phyloP scores from a whole-genome alignment of 176 grass and related monocot genomes.

The Thinopyrum elongatum region DNA sequence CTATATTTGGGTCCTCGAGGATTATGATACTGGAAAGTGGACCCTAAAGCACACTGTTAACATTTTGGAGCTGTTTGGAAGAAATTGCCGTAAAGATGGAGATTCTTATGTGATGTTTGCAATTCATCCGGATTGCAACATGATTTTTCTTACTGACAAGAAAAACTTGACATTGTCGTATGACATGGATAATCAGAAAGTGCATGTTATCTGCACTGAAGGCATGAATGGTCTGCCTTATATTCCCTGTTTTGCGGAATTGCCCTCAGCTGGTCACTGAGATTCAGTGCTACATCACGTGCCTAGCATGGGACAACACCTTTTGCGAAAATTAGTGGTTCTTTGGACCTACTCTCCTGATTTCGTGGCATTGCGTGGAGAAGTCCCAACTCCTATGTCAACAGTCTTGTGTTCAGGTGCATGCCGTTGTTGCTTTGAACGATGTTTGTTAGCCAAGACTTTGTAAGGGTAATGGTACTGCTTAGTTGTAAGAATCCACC shows the following conservation, averaged over 20 bases:
- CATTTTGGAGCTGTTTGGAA: neutral
- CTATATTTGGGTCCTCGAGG: neutral
- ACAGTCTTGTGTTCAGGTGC: neutral
- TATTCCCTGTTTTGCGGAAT: constrained; percentile 5
- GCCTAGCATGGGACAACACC: neutral
- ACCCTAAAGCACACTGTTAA: neutral
- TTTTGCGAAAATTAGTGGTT: neutral
- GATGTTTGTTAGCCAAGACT: neutral
- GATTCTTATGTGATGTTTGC: neutral
- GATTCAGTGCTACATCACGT: neutral
- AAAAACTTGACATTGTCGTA: neutral
- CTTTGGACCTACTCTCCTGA: neutral
- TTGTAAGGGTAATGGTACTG: neutral
- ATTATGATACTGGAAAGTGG: neutral
- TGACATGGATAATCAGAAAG: neutral
- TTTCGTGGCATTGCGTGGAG: neutral
- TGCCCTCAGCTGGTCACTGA: neutral
- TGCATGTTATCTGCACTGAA: neutral
- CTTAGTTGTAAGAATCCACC: neutral
- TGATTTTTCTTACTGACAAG: neutral
- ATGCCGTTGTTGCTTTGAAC: neutral
- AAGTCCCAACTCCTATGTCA: neutral
- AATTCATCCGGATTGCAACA: neutral
- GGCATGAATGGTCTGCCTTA: neutral
- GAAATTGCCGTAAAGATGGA: neutral